A percentile compares a stretch with the other conserved stretches of the same genome.
These are phyloP conservation scores for Aspergillus heteromorphus DNA, from an alignment of 495 filamentous ascomycete genomes.

Conservation along the genomic window DNA sequence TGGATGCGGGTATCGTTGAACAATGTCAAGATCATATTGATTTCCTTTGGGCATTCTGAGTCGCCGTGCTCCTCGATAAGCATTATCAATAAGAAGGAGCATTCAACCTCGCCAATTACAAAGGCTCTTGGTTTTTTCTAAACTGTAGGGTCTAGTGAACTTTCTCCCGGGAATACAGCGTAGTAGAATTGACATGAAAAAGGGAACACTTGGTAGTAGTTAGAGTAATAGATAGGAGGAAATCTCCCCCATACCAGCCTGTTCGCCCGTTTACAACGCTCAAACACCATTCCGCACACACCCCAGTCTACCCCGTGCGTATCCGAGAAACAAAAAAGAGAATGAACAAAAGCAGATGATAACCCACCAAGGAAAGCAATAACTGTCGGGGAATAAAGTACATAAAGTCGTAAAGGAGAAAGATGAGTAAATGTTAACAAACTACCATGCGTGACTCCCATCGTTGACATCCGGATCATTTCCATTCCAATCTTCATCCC, in stretches of 20 bases:
- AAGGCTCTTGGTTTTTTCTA: neutral
- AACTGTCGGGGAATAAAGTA: neutral
- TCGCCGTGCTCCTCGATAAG: neutral
- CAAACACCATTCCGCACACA: neutral
- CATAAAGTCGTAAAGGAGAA: neutral
- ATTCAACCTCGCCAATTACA: neutral
- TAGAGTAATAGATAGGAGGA: neutral
- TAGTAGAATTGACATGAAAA: neutral
- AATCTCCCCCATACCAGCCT: neutral
- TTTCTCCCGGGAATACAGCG: neutral
- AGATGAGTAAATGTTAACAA: neutral
- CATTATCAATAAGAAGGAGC: neutral
- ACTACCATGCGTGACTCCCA: constrained; percentile 26
- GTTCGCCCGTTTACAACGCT: neutral
- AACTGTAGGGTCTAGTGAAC: neutral
- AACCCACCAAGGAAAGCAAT: neutral
- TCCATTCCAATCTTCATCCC: constrained; percentile 77
- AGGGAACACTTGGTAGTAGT: neutral
- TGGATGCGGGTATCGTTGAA: neutral
- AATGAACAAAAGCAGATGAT: neutral
- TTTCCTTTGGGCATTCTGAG: too few relatives aligned
- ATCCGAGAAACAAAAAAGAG: neutral
- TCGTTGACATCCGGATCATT: constrained; percentile 23
- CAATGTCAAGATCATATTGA: neutral
- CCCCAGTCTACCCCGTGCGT: neutral